Evolutionary conservation across 202 grass and related monocot genomes (phyloP), one percentile per base, ranked within the genome.

Genomic region (Hordeum pubiflorum): DNA sequence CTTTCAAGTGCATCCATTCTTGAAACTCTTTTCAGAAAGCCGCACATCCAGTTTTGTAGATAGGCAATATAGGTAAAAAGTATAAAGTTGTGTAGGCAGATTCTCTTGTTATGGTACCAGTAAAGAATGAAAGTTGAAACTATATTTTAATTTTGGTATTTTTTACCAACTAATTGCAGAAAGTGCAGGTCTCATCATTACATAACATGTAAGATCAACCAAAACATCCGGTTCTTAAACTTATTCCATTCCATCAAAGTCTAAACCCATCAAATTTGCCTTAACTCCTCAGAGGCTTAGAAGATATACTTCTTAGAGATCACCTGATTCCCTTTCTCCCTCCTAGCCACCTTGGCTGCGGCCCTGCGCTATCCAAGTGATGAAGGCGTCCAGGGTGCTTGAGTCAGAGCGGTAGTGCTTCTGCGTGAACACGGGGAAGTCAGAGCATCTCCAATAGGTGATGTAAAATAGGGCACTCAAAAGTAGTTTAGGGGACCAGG

Each of bases 401-500:
- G 75, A 74, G 79, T 97, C 91, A 0, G 91, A 82, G 3, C 91
- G 79, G 82, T 97, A 97, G 15, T 80, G 77, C 82, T 86, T 93
- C 73, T 97, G 89, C 23, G 91, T 91, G 91, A 97, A 97, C 59
- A 90, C 87, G 76, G 91, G 85, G 63, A 93, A 48, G 18, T 90
- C 63, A 31, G 29, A 31, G 29, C 29, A 31, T 31, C 29, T 31
- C 31, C 31, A 32, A 32, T 4, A 32, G 4, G 2, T 32, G 31
- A 32, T 32, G 31, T 32, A 32, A 32, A 32, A 29, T 29, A 29
- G 29, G 29, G 29, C 29, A 29, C 29, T 3, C 1, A n/a, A n/a
- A n/a, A n/a, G n/a, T n/a, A n/a, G n/a, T n/a, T n/a, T n/a, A n/a
- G n/a, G n/a, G n/a, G n/a, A n/a, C n/a, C n/a, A n/a, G n/a, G n/a